Conservation (phyloP, 139 green algal species). For the Nannochloris sp. region DNA sequence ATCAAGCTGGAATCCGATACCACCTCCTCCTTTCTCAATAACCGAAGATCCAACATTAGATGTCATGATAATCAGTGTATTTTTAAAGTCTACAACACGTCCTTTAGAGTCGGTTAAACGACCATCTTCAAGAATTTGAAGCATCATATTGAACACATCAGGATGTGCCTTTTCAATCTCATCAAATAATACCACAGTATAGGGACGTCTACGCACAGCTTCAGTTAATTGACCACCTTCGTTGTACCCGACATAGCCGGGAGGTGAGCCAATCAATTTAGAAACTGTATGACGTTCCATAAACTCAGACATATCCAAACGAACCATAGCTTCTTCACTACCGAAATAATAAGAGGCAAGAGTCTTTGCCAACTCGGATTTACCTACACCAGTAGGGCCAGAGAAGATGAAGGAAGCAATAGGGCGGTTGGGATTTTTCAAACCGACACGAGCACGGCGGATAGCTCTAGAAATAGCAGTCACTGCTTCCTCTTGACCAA, state of each 20-base stretch:
- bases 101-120: constrained; percentile 88
- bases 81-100: constrained; percentile 99
- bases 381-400: constrained; percentile 83
- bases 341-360: constrained; percentile 98
- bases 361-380: constrained; percentile 99
- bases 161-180: constrained; percentile 99
- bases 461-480: constrained; percentile 85
- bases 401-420: constrained; percentile 98
- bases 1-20: constrained; percentile 74
- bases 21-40: constrained; percentile 91
- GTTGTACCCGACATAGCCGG: constrained; percentile 98
- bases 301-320: constrained; percentile 99
- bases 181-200: constrained; percentile 99
- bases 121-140: constrained; percentile 93
- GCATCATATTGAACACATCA: constrained; percentile 99
- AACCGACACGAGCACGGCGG: constrained; percentile 87
- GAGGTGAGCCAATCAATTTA: constrained; percentile 98
- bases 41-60: constrained; percentile 93
- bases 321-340: constrained; percentile 93
- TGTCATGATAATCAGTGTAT: constrained; percentile 99
- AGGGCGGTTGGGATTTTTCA: constrained; percentile 98
- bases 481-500: constrained; percentile 96
- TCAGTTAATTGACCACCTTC: constrained; percentile 99
- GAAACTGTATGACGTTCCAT: constrained; percentile 99
- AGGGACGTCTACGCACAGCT: constrained; percentile 88